phyloP scores from a whole-genome alignment of 345 rosid genomes.

The Mallotus nudiflorus region DNA sequence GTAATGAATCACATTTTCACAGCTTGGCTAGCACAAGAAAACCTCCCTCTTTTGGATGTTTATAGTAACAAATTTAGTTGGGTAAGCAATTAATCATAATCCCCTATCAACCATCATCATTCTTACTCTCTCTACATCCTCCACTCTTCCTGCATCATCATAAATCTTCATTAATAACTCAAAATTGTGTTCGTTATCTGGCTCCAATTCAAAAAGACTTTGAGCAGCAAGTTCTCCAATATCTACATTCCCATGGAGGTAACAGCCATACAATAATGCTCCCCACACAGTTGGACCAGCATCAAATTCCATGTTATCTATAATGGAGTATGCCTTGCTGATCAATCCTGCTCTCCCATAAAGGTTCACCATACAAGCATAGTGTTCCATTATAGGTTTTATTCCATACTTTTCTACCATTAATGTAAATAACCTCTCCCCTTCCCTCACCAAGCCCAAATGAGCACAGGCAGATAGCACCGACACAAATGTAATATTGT shows the following conservation, averaged over 20 bases:
- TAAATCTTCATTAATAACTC: slow-evolving; percentile 72
- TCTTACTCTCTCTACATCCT: slow-evolving; percentile 52
- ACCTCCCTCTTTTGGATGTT: not conserved
- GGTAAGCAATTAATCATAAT: slow-evolving; percentile 22
- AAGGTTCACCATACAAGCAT: slow-evolving; percentile 82
- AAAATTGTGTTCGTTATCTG: slow-evolving; percentile 75
- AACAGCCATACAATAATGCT: slow-evolving; percentile 75
- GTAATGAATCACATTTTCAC: too few relatives aligned
- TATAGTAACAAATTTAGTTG: not conserved
- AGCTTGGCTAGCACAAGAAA: not conserved
- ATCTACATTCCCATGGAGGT: slow-evolving; percentile 56
- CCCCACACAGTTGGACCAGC: slow-evolving; percentile 92
- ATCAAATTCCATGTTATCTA: slow-evolving; percentile 59
- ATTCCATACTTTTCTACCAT: slow-evolving; percentile 54
- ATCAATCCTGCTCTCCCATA: slow-evolving; percentile 73
- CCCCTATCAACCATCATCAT: slow-evolving; percentile 72
- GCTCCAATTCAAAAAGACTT: slow-evolving; percentile 73
- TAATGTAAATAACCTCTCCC: slow-evolving; percentile 53
- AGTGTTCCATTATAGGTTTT: slow-evolving; percentile 63
- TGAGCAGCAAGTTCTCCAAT: slow-evolving; percentile 68
- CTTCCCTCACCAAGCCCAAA: slow-evolving; percentile 61
- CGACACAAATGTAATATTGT: slow-evolving; percentile 74
- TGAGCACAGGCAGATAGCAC: slow-evolving; percentile 71
- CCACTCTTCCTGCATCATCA: slow-evolving; percentile 28
- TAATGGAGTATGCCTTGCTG: slow-evolving; percentile 54